Conservation (phyloP, 1,284 basidiomycete genomes). For the Puccinia coronata region DNA sequence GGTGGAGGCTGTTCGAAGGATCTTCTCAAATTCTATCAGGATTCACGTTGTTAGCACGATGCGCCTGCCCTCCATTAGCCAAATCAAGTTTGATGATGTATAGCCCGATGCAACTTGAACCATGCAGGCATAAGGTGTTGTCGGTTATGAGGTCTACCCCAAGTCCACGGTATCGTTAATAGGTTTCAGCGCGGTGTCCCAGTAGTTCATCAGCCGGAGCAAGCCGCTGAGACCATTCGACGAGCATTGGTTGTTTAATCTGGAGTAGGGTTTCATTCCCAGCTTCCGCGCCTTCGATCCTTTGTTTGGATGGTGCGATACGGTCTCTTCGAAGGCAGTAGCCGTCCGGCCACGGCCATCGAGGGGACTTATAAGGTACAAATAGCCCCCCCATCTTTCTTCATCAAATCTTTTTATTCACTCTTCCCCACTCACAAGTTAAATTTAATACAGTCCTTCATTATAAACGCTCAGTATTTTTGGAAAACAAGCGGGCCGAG, state of each 20-base stretch:
- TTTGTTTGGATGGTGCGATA: too few species aligned
- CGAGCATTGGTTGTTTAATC: background rate
- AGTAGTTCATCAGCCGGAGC: background rate
- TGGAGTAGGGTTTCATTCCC: background rate
- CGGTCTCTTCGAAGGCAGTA: background rate
- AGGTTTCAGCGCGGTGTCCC: background rate
- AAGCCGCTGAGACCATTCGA: slow-evolving; percentile 11
- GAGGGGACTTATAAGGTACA: slow-evolving; percentile 6
- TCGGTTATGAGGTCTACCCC: too few species aligned
- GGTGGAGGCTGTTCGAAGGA: background rate
- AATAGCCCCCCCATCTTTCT: slow-evolving; percentile 7
- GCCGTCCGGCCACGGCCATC: background rate
- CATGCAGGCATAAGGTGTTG: too few species aligned
- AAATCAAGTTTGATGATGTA: too few species aligned
- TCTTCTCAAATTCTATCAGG: background rate
- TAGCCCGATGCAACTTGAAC: too few species aligned
- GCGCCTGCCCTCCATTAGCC: too few species aligned
- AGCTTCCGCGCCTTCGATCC: background rate
- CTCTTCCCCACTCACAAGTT: background rate
- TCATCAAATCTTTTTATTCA: background rate
- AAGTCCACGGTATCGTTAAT: background rate
- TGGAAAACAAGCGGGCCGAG: background rate
- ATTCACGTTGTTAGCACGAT: too few species aligned
- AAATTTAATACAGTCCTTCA: slow-evolving; percentile 22
- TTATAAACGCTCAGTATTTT: background rate